Evolutionary conservation across 1,284 basidiomycete genomes (phyloP), one percentile per base, ranked within the genome.

Genomic region (Rhodofomes roseus): DNA sequence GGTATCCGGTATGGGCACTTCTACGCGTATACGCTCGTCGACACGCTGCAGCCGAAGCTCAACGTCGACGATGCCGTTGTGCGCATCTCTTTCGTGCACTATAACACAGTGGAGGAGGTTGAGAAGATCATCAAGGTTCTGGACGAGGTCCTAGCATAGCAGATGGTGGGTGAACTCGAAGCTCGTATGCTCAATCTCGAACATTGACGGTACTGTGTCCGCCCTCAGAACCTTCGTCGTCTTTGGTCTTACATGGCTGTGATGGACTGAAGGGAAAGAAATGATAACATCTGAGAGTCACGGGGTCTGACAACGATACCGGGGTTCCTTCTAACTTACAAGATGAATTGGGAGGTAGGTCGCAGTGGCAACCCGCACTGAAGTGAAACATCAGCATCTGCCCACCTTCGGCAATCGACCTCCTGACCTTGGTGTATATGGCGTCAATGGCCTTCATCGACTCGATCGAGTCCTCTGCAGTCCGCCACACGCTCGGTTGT

Each of bases 1-100:
- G 90, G 89, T 0, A 88, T 92, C 54, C 85, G 89, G 16, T 90
- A 83, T 60, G 90, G 91, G 1, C 87, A 93, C 69, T 92, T 89
- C 70, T 92, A 92, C 67, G 89, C 90, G 3, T 89, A 89, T 68
- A 82, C 81, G 0, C 74, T 92, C 14, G 74, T 90, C 9, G 75
- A 79, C 7, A 71, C 74, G 37, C 73, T 89, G 6, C 67, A 67
- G 34, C 87, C 85, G 5, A 83, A 80, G 62, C 62, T 88, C 44
- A 83, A 87, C 63, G 67, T 77, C 1, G 76, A 80, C 1, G 89
- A 92, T 64, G 89, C 85, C 0, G 84, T 90, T 2, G 85, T 92
- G 36, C 81, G 90, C 9, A 83, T 92, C 60, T 90, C 88, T 3
- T 72, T 93, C n/a, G 89, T 92, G 20, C 90, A 93, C 66, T 92